Evolutionary conservation across 1,139 yeast species (phyloP).

Genomic region (Pichia sp.): DNA sequence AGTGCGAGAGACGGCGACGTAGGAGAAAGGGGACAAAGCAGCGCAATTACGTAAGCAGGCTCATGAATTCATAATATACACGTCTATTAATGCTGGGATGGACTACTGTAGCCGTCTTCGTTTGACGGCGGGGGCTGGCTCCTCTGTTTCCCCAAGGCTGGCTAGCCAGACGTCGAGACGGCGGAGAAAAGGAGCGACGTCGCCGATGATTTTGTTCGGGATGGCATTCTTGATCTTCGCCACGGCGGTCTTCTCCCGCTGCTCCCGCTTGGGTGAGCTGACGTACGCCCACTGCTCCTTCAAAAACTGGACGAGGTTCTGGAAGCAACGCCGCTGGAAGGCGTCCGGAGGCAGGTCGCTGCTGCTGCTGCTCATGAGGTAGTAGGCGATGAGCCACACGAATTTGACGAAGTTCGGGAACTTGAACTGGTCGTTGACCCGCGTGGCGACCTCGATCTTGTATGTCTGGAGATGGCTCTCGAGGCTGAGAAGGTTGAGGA

Average conservation of each 20-base stretch:
- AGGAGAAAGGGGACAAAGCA: not conserved
- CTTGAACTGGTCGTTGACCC: conserved; percentile 70
- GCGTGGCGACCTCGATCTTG: conserved; percentile 59
- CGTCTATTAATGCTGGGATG: not conserved
- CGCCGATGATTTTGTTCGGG: conserved; percentile 35
- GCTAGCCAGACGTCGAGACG: conserved; percentile 34
- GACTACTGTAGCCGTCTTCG: not conserved
- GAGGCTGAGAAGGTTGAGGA: conserved; percentile 61
- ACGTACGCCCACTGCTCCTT: conserved; percentile 23
- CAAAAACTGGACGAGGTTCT: conserved; percentile 23
- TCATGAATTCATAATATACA: not conserved
- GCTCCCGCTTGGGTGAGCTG: conserved; percentile 7
- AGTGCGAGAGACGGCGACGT: not conserved
- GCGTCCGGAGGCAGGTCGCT: conserved; percentile 21
- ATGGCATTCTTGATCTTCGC: conserved; percentile 22
- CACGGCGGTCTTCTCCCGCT: conserved; percentile 18
- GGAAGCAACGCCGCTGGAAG: conserved; percentile 18
- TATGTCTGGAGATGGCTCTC: conserved; percentile 58
- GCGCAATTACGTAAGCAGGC: not conserved
- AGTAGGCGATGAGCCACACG: conserved; percentile 60
- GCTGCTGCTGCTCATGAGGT: conserved; percentile 34
- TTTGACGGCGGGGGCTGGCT: not conserved
- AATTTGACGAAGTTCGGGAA: conserved; percentile 75
- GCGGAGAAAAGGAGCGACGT: conserved; percentile 36
- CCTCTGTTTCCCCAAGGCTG: not conserved